These are phyloP conservation scores for Vicia villosa DNA, from an alignment of 306 rosid species.

Conservation along the genomic window DNA sequence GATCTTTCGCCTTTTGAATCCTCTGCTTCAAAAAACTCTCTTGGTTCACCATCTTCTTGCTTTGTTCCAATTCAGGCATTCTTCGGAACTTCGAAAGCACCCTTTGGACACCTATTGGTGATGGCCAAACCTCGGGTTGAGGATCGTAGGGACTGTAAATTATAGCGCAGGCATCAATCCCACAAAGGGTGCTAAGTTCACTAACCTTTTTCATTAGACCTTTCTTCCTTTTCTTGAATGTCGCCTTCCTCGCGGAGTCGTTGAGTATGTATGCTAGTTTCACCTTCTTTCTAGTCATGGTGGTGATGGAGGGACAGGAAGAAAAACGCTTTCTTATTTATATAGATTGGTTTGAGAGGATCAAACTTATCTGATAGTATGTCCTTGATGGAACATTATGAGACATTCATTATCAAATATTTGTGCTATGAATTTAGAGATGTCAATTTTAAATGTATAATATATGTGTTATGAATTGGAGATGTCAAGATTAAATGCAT, in stretches of 20 bases:
- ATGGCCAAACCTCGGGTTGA: constrained; percentile 59
- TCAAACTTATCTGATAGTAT: constrained; percentile 8
- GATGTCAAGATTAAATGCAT: neutral
- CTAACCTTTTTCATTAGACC: constrained; percentile 49
- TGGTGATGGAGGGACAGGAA: neutral
- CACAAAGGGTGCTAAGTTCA: constrained; percentile 55
- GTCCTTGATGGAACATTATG: constrained; percentile 13
- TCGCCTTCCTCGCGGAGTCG: constrained; percentile 49
- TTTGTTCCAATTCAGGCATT: constrained; percentile 49
- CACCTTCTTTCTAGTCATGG: constrained; percentile 57
- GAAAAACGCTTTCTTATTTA: neutral
- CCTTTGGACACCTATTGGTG: constrained; percentile 37
- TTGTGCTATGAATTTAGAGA: constrained; percentile 15
- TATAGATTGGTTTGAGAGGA: constrained; percentile 7
- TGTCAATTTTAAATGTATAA: neutral
- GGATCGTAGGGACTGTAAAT: constrained; percentile 49
- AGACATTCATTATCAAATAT: constrained; percentile 25
- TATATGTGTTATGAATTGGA: neutral
- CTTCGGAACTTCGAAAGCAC: constrained; percentile 40
- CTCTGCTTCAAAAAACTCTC: constrained; percentile 48
- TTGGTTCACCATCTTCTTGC: constrained; percentile 57
- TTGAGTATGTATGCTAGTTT: constrained; percentile 50
- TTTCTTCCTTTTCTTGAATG: constrained; percentile 57
- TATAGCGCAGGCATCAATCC: constrained; percentile 49
- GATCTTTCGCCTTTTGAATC: constrained; percentile 46